phyloP scores from a whole-genome alignment of 345 rosid genomes.

The Eucalyptus brandiana region DNA sequence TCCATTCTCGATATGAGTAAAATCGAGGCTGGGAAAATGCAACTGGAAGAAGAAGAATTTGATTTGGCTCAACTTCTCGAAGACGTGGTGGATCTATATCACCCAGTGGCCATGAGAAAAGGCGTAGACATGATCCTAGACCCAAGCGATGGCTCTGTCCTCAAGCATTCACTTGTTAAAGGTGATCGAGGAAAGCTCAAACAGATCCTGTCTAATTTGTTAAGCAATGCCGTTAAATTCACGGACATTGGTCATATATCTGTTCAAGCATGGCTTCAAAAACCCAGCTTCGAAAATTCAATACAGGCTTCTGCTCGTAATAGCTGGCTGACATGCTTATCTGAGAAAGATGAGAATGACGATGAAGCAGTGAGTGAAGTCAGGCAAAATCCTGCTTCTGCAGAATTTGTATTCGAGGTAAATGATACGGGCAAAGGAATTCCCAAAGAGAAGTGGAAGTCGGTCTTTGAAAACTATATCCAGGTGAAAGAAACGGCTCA shows the following conservation, averaged over 20 bases:
- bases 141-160: conserved; percentile 37
- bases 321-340: conserved; percentile 1
- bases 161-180: conserved; percentile 28
- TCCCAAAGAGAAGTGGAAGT: conserved; percentile 47
- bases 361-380: conserved; percentile 1
- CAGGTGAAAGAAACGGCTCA: conserved; percentile 64
- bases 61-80: conserved; percentile 44
- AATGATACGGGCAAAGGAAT: conserved; percentile 83
- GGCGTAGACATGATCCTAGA: conserved; percentile 65
- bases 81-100: conserved; percentile 41
- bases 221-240: conserved; percentile 79
- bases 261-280: conserved; percentile 48
- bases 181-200: conserved; percentile 56
- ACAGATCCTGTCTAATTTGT: conserved; percentile 50
- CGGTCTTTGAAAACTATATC: conserved; percentile 67
- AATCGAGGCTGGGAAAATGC: conserved; percentile 76
- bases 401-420: conserved; percentile 66
- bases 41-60: conserved; percentile 57
- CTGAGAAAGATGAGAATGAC: conserved; percentile 7
- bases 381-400: conserved; percentile 1
- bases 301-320: conserved; percentile 12
- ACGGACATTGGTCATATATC: conserved; percentile 48
- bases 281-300: conserved; percentile 17
- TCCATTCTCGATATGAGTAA: conserved; percentile 69
- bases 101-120: conserved; percentile 47